These are phyloP conservation scores for Cordyceps cateniannulata DNA, from an alignment of 2,329 filamentous ascomycete species.

Conservation along the genomic window DNA sequence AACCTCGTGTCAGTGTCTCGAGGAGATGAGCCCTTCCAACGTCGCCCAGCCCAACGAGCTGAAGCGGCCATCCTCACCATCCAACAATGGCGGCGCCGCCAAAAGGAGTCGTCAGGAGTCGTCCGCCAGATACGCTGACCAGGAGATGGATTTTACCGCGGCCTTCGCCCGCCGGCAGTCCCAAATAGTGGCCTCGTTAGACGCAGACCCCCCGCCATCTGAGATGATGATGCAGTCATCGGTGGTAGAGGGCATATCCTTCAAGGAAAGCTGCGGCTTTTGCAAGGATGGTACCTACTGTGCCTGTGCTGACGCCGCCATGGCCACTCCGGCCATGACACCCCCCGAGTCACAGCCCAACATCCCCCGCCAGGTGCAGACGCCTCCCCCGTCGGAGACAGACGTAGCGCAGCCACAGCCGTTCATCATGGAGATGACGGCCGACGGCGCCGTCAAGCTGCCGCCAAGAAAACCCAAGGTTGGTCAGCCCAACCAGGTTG, in stretches of 20 bases:
- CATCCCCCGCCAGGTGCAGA: slow-evolving; percentile 44
- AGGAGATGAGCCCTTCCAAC: slow-evolving; percentile 42
- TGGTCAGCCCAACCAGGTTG: slow-evolving; percentile 15
- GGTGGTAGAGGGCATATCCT: slow-evolving; percentile 32
- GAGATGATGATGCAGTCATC: slow-evolving; percentile 32
- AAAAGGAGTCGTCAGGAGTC: slow-evolving; percentile 46
- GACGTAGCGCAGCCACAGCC: slow-evolving; percentile 44
- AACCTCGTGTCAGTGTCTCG: slow-evolving; percentile 57
- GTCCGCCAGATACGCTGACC: slow-evolving; percentile 36
- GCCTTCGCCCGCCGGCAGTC: slow-evolving; percentile 47
- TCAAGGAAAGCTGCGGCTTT: slow-evolving; percentile 71
- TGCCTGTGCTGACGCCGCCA: slow-evolving; percentile 63
- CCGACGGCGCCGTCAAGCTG: slow-evolving; percentile 55
- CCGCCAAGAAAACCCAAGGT: slow-evolving; percentile 35
- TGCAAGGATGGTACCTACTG: slow-evolving; percentile 78
- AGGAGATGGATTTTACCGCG: slow-evolving; percentile 70
- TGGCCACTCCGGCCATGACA: slow-evolving; percentile 34
- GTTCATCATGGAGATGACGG: slow-evolving; percentile 51
- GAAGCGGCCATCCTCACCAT: slow-evolving; percentile 46
- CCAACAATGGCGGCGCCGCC: slow-evolving; percentile 35
- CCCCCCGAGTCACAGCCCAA: slow-evolving; percentile 34
- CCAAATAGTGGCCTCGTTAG: slow-evolving; percentile 19
- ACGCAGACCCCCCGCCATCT: slow-evolving; percentile 21
- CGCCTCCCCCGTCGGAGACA: slow-evolving; percentile 55
- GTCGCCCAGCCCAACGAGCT: slow-evolving; percentile 28